A percentile compares a stretch with the other conserved stretches of the same genome.
phyloP scores from a whole-genome alignment of 2,329 filamentous ascomycete genomes.

The Calonectria leucothoes region DNA sequence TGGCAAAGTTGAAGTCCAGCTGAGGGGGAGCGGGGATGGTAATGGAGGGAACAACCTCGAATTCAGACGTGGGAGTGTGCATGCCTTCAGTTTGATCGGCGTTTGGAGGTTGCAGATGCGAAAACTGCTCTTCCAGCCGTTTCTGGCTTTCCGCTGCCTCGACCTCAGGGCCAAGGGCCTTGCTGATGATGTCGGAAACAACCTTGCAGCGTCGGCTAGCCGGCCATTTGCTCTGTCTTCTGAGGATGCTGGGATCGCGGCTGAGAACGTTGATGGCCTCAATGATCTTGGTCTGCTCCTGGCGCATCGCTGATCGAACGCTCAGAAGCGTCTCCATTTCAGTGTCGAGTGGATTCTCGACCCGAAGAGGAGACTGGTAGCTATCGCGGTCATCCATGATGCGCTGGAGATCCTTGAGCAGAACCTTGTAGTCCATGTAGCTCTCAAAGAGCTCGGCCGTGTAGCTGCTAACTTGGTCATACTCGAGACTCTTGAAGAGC shows the following conservation, averaged over 20 bases:
- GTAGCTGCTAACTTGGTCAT: neutral
- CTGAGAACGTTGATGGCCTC: slow-evolving; percentile 10
- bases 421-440: slow-evolving; percentile 30
- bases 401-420: neutral
- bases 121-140: neutral
- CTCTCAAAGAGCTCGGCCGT: slow-evolving; percentile 19
- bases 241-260: slow-evolving; percentile 1
- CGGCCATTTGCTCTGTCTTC: neutral
- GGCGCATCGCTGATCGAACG: slow-evolving; percentile 1
- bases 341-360: neutral
- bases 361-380: neutral
- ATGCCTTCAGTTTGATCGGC: neutral
- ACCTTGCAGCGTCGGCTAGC: neutral
- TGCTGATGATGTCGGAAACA: neutral
- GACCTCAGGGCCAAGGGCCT: neutral
- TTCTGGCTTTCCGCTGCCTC: neutral
- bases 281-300: slow-evolving; percentile 6
- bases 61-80: neutral
- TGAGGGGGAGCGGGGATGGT: neutral
- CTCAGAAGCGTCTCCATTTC: neutral
- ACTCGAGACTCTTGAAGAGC: neutral
- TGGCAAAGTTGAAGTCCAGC: neutral
- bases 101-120: neutral
- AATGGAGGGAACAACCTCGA: neutral
- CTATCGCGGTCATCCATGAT: neutral